These are phyloP conservation scores for Megacollybia marginata DNA, from an alignment of 768 basidiomycete genomes.

Conservation along the genomic window DNA sequence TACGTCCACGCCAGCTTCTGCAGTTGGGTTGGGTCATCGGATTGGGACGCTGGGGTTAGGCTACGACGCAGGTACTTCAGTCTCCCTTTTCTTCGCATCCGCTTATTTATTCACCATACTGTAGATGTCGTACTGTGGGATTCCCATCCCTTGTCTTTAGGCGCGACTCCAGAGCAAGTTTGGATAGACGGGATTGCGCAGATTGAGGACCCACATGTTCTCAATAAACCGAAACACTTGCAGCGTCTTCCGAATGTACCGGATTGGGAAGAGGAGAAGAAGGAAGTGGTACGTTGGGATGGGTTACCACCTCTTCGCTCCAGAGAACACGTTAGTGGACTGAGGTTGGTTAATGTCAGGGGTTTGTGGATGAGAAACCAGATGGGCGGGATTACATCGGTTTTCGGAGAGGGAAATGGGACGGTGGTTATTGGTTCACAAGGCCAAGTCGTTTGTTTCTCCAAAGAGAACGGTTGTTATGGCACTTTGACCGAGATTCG, in stretches of 20 bases:
- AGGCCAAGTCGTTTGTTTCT: slow-evolving; percentile 2
- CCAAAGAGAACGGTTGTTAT: background rate
- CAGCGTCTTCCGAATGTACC: slow-evolving; percentile 51
- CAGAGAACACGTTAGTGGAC: slow-evolving; percentile 21
- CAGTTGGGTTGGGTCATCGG: slow-evolving; percentile 51
- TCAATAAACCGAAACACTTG: slow-evolving; percentile 43
- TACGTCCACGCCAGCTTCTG: slow-evolving; percentile 43
- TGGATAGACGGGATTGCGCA: slow-evolving; percentile 84
- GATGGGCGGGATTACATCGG: background rate
- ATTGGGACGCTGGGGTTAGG: slow-evolving; percentile 48
- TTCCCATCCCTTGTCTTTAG: slow-evolving; percentile 68
- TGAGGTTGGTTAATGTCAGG: background rate
- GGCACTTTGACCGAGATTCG: slow-evolving; percentile 7
- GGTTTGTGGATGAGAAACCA: background rate
- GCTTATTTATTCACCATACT: too few relatives aligned
- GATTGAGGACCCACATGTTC: slow-evolving; percentile 33
- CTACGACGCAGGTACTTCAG: slow-evolving; percentile 48
- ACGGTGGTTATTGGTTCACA: background rate
- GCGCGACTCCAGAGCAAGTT: slow-evolving; percentile 74
- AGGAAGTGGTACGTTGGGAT: slow-evolving; percentile 46
- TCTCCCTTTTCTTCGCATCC: background rate
- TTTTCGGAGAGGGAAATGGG: background rate
- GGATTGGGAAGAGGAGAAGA: slow-evolving; percentile 51
- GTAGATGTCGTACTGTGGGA: slow-evolving; percentile 72
- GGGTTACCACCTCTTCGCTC: slow-evolving; percentile 59